phyloP scores from a whole-genome alignment of 805 yeast species.

The Saccharomycopsis olivae region DNA sequence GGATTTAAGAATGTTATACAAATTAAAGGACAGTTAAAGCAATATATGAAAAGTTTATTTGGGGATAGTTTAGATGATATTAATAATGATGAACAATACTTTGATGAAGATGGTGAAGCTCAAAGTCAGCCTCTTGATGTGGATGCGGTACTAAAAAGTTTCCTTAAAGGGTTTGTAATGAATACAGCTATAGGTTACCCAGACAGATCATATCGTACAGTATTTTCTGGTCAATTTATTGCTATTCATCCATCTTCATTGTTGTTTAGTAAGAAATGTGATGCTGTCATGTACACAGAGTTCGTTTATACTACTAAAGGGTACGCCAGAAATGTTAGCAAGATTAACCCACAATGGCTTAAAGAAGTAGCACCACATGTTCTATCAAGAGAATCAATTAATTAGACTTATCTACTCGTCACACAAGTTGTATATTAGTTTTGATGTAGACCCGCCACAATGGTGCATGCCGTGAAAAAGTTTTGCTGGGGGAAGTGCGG shows the following conservation, averaged over 20 bases:
- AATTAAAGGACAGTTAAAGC: conserved; percentile 64
- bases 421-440: no score
- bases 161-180: conserved; percentile 71
- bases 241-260: conserved; percentile 87
- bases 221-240: conserved; percentile 71
- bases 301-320: conserved; percentile 90
- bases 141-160: conserved; percentile 59
- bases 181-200: conserved; percentile 94
- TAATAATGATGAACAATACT: conserved; percentile 8
- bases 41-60: conserved; percentile 47
- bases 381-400: conserved; percentile 22
- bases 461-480: no score
- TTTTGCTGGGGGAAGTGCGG: no score
- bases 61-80: conserved; percentile 19
- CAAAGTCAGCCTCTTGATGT: conserved; percentile 31
- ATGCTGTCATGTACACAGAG: conserved; percentile 90
- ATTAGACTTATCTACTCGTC: no score
- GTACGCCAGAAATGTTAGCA: conserved; percentile 82
- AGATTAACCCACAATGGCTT: conserved; percentile 74
- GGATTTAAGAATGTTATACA: conserved; percentile 71
- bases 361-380: conserved; percentile 69
- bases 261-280: conserved; percentile 70
- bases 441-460: no score
- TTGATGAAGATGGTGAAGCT: conserved; percentile 21
- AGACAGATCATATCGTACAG: conserved; percentile 83